Percentiles rank a stretch among this genome's conserved stretches.
These are phyloP conservation scores for Ploettnerulaceae sp. DNA, from an alignment of 2,329 filamentous ascomycete species.

Conservation along the genomic window DNA sequence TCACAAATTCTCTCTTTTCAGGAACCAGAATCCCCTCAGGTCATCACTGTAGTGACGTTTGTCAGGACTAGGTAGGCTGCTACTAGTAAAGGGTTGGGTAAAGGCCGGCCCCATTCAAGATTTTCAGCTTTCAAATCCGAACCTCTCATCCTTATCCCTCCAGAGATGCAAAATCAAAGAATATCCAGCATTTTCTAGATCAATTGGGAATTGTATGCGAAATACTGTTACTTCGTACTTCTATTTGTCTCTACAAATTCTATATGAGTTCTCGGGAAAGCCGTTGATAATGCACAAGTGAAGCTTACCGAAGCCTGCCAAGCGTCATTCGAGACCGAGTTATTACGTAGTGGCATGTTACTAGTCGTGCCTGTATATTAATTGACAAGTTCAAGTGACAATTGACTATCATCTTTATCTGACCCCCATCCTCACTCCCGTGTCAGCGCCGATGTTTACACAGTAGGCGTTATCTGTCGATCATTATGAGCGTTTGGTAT, in stretches of 20 bases:
- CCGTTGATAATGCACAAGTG: background rate
- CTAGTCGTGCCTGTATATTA: constrained; percentile 15
- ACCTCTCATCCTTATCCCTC: no score
- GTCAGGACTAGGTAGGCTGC: no score
- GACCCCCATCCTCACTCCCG: background rate
- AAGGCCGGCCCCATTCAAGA: no score
- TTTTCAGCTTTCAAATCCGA: no score
- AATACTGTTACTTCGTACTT: background rate
- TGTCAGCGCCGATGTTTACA: constrained; percentile 13
- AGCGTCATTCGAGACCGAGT: constrained; percentile 3
- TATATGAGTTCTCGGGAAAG: constrained; percentile 5
- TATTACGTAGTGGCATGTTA: constrained; percentile 19
- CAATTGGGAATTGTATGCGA: no score
- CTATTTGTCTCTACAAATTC: background rate
- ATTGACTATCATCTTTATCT: constrained; percentile 11
- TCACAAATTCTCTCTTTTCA: no score
- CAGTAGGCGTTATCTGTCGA: constrained; percentile 10
- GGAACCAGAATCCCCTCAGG: no score
- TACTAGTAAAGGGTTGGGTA: no score
- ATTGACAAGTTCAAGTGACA: constrained; percentile 25
- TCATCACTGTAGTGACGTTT: no score
- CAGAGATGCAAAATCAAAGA: no score
- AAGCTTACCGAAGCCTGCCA: constrained; percentile 1
- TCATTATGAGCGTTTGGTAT: no score
- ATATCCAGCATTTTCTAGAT: no score